These are phyloP conservation scores for Dactylonectria estremocensis DNA, from an alignment of 2,329 filamentous ascomycete species.

Conservation along the genomic window DNA sequence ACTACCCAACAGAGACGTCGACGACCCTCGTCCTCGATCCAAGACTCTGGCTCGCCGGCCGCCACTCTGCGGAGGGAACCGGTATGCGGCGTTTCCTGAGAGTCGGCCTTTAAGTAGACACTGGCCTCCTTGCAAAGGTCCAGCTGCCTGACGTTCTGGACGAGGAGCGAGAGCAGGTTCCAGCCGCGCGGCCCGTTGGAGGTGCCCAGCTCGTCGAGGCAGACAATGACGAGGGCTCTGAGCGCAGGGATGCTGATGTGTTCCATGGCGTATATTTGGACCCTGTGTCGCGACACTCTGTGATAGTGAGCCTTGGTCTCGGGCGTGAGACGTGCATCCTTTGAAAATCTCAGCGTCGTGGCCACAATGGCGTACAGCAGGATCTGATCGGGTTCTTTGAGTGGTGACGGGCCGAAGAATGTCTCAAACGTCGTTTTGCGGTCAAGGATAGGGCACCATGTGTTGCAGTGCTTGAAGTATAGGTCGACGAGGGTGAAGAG, in stretches of 20 bases:
- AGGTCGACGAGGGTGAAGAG: conserved; percentile 73
- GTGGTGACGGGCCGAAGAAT: conserved; percentile 59
- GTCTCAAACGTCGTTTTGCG: conserved; percentile 58
- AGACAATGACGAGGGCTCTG: conserved; percentile 59
- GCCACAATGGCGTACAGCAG: conserved; percentile 62
- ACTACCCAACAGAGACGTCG: conserved; percentile 62
- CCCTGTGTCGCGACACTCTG: conserved; percentile 55
- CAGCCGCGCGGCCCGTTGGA: conserved; percentile 61
- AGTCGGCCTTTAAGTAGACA: conserved; percentile 54
- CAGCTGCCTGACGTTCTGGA: conserved; percentile 58
- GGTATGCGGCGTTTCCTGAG: conserved; percentile 51
- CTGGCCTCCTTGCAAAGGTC: conserved; percentile 58
- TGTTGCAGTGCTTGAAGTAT: conserved; percentile 76
- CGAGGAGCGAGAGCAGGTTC: conserved; percentile 58
- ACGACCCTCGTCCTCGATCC: conserved; percentile 62
- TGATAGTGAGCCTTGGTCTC: conserved; percentile 59
- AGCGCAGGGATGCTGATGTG: conserved; percentile 58
- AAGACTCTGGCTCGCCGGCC: conserved; percentile 56
- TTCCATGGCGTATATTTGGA: conserved; percentile 61
- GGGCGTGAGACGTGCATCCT: conserved; percentile 55
- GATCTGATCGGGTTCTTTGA: conserved; percentile 58
- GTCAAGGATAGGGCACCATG: conserved; percentile 67
- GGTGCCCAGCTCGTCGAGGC: conserved; percentile 59
- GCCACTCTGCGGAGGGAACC: conserved; percentile 55
- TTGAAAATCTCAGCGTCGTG: conserved; percentile 60